Evolutionary conservation across 2,329 filamentous ascomycete species (phyloP), one percentile per base, ranked within the genome.

Genomic region (Catunica adiposa): DNA sequence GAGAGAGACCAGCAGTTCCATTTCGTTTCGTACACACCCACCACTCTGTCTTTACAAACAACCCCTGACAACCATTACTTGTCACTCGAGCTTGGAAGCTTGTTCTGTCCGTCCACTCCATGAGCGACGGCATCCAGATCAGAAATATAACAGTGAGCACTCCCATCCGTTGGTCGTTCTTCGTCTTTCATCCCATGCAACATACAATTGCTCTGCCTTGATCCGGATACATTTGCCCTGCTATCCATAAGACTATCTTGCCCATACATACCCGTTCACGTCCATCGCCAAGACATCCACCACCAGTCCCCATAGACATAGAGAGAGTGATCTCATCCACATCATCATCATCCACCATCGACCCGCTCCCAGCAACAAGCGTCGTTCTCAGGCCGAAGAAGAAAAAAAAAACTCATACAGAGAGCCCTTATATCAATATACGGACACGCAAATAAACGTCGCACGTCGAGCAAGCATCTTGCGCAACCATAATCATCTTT

Each of bases 291-390:
- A 17, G 3, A 29, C 48, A 20, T n/a, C 25, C 25, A 29, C 48
- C 17, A 29, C 17, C 25, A 29, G 14, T 51, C 48, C 29, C 20
- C 15, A 31, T 51, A 51, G 48, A 51, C 25, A 29, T 51, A 51
- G 48, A 51, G 48, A 51, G 48, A 51, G 48, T 51, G 48, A 51
- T 51, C 48, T 51, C 48, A 31, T 34, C n/a, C 48, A 51, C 48
- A 51, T 29, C 48, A 20, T 51, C 48, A 17, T 29, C 48, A 51
- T 25, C 46, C 46, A 50, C 22, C 42, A 47, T 47, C 42, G 11
- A 22, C 46, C 20, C 46, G n/a, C n/a, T n/a, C n/a, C 15, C 29
- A 14, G 14, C 11, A 20, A 25, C 44, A 11, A 34, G 29, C 29
- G 29, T 34, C 29, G 29, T 11, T 11, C 11, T 5, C 29, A 11